Base-by-base conservation (phyloP, 192 early-diverging fungal species). In the Coemansia brasiliensis region DNA sequence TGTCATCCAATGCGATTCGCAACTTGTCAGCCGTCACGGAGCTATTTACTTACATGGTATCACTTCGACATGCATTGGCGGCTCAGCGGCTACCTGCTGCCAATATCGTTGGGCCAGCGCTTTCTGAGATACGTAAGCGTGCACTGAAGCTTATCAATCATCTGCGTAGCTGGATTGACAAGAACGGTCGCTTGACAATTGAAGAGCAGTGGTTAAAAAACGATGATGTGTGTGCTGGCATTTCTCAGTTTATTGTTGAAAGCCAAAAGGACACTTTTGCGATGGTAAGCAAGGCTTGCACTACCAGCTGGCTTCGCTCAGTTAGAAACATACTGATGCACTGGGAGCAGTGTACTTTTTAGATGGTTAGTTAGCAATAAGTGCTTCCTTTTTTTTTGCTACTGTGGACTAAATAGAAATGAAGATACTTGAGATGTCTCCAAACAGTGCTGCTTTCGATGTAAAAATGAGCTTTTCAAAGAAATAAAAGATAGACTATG, bases 231-330 rank as follows among this genome's bases (percentile, higher is more conserved):
- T 46, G 59, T 13, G 39, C 48, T 32, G 39, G 16, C 10, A 37
- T 55, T 29, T 32, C 55, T 1, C 39, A 39, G 8, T 61, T 60
- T 38, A 25, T 78, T 52, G 45, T 15, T 6, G 35, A 11, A 4
- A 53, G 52, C 22, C 65, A 69, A 40, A 78, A 61, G 27, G 39
- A 59, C 5, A 29, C 65, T 17, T 24, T 58, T 1, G 56, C 56
- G 45, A 18, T 43, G 16, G 63, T 43, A 3, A 49, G 52, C 15
- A 78, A 67, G 52, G 61, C 48, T 11, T 78, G 74, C 38, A 26
- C 27, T 26, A 59, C 43, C 10, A 67, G 74, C 24, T 78, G 74
- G 74, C 52, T 63, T 15, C 57, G 64, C 16, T 78, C 74, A 29
- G 61, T 49, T 38, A 70, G 63, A 43, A 63, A 52, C 55, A 35